phyloP scores from a whole-genome alignment of 495 filamentous ascomycete species.

The Podospora didyma region DNA sequence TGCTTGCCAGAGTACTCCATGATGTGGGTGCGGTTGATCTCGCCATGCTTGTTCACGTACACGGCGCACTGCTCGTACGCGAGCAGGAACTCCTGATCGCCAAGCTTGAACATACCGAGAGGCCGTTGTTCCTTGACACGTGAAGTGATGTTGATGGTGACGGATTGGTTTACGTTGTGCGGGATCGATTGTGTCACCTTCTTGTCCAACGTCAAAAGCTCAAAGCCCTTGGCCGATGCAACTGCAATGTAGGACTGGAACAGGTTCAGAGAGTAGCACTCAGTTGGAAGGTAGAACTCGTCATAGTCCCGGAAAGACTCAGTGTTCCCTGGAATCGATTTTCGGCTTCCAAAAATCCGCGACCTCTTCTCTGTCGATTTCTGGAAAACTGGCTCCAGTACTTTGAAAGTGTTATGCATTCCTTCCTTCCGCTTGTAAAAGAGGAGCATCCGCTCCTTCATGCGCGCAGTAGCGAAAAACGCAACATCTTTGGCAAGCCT shows the following conservation, averaged over 20 bases:
- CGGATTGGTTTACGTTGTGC: slow-evolving; percentile 65
- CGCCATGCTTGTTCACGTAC: slow-evolving; percentile 97
- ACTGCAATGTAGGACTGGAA: slow-evolving; percentile 92
- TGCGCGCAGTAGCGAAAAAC: slow-evolving; percentile 90
- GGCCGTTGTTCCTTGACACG: slow-evolving; percentile 78
- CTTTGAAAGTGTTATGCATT: slow-evolving; percentile 88
- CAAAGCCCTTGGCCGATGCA: slow-evolving; percentile 86
- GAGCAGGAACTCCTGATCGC: slow-evolving; percentile 88
- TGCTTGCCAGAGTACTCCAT: slow-evolving; percentile 97
- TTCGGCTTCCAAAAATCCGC: slow-evolving; percentile 58
- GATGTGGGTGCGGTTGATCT: slow-evolving; percentile 84
- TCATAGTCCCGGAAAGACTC: slow-evolving; percentile 98
- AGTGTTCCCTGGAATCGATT: slow-evolving; percentile 60
- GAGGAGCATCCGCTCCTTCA: slow-evolving; percentile 92
- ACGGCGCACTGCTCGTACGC: slow-evolving; percentile 92
- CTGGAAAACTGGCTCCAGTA: slow-evolving; percentile 91
- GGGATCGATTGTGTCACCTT: slow-evolving; percentile 90
- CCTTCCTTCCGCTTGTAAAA: slow-evolving; percentile 97
- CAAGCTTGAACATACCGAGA: slow-evolving; percentile 93
- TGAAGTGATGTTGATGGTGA: slow-evolving; percentile 72
- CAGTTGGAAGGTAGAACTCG: slow-evolving; percentile 97
- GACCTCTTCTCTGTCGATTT: slow-evolving; percentile 74
- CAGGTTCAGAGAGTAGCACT: slow-evolving; percentile 91
- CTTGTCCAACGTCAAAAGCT: slow-evolving; percentile 94
- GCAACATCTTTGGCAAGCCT: slow-evolving; percentile 90